Evolutionary conservation across 1,284 basidiomycete species (phyloP), one percentile per base, ranked within the genome.

Genomic region (Cystobasidium pallidum): DNA sequence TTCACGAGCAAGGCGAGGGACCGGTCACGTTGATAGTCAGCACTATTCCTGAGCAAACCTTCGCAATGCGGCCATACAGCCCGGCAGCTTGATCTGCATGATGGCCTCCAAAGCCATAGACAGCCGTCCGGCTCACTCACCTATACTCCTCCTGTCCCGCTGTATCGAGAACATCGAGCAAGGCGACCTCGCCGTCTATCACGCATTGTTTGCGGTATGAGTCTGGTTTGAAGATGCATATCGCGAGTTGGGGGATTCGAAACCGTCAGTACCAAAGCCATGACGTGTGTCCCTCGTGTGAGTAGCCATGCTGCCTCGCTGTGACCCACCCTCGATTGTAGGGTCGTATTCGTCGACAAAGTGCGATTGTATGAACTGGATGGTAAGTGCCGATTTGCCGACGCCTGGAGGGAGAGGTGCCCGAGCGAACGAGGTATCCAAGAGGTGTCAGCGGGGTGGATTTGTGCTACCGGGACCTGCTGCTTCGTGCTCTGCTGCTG

Each of bases 321-420:
- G 32, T 43, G 26, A 74, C 82, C 77, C 76, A 91, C 91, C 91
- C 82, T 94, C 94, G 77, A 97, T 98, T 34, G 95, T 98, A 34
- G 95, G 94, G 82, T 97, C 94, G 79, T 95, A 99, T 83, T 98
- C 95, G 82, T 97, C 93, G 64, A 98, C 94, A 81, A 99, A 99
- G 82, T 96, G 91, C 77, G 89, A 90, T 75, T 84, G 83, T 41
- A 80, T 97, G 85, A 98, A 98, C 82, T 97, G 94, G 80, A 98
- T 97, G 57, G 95, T 98, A 82, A 97, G 83, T 28, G 93, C 93
- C 57, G 91, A 95, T 85, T 98, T 97, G 76, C 94, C 94, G 77
- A 96, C 94, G 86, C 92, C 93, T 93, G 75, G n/a, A 26, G 21
- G 10, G 11, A 36, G 26, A 39, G 72, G 58, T 34, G 41, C n/a